Percentiles rank a stretch among this genome's conserved stretches.
Evolutionary conservation across 2,329 filamentous ascomycete species (phyloP).

Genomic region (Escovopsis weberi): DNA sequence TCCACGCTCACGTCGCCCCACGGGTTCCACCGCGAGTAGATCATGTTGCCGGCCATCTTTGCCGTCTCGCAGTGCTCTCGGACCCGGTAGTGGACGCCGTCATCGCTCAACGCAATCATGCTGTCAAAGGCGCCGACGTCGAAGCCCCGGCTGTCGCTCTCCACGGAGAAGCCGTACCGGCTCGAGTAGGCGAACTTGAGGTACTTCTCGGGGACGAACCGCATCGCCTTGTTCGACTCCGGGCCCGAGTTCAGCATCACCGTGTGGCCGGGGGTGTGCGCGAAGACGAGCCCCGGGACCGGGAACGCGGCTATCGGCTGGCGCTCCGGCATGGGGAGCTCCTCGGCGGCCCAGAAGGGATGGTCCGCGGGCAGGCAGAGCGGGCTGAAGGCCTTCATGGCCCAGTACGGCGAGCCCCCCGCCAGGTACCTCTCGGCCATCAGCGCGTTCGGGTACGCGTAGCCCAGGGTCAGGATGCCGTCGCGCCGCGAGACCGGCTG

Average conservation of each 20-base stretch:
- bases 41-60: slow-evolving; percentile 1
- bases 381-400: slow-evolving; percentile 2
- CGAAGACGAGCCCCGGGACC: slow-evolving; percentile 2
- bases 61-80: slow-evolving; percentile 1
- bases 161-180: slow-evolving; percentile 2
- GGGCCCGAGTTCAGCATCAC: slow-evolving; percentile 1
- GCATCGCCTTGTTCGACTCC: slow-evolving; percentile 2
- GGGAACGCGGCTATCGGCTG: not conserved
- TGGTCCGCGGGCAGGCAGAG: slow-evolving; percentile 1
- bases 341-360: slow-evolving; percentile 1
- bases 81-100: slow-evolving; percentile 2
- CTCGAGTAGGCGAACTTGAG: slow-evolving; percentile 1
- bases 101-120: slow-evolving; percentile 4
- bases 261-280: not conserved
- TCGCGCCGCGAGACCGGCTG: slow-evolving; percentile 2
- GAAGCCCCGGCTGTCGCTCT: slow-evolving; percentile 2
- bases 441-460: slow-evolving; percentile 1
- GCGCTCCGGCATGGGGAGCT: slow-evolving; percentile 1
- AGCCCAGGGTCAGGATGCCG: slow-evolving; percentile 2
- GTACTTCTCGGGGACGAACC: slow-evolving; percentile 3
- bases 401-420: slow-evolving; percentile 1
- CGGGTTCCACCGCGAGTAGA: not conserved
- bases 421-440: slow-evolving; percentile 1
- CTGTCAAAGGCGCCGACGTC: slow-evolving; percentile 3
- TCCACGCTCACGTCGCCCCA: slow-evolving; percentile 1